phyloP scores from a whole-genome alignment of 1,284 basidiomycete species.

The Cryptococcus floricola region DNA sequence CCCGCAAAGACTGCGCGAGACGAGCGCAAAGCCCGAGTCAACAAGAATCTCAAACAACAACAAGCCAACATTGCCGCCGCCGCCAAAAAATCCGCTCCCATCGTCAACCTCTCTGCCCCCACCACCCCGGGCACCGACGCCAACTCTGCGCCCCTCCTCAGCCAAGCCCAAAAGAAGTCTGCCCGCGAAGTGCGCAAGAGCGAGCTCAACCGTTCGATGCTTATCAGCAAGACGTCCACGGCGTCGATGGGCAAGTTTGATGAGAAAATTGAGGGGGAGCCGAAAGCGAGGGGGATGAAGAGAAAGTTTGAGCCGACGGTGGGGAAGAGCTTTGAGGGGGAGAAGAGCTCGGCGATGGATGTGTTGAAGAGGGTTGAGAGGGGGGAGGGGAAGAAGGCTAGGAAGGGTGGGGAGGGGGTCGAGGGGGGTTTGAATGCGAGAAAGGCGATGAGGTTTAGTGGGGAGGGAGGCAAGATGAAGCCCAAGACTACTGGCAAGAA shows the following conservation, averaged over 20 bases:
- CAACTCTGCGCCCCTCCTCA: conserved; percentile 1
- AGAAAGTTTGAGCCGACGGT: conserved; percentile 66
- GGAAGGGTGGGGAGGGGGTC: conserved; percentile 52
- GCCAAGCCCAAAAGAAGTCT: conserved; percentile 25
- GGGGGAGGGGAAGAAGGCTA: conserved; percentile 49
- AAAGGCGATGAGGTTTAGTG: conserved; percentile 73
- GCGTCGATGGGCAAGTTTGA: conserved; percentile 92
- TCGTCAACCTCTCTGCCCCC: conserved; percentile 10
- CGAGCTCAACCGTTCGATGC: conserved; percentile 72
- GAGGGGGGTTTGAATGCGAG: conserved; percentile 65
- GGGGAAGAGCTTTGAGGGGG: conserved; percentile 41
- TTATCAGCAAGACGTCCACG: conserved; percentile 76
- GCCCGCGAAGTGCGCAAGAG: conserved; percentile 60
- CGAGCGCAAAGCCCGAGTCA: conserved; percentile 71
- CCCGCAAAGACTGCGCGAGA: conserved; percentile 71
- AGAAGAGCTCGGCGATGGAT: conserved; percentile 69
- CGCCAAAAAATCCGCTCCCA: conserved; percentile 24
- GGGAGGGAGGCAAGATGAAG: conserved; percentile 41
- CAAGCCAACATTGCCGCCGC: conserved; percentile 73
- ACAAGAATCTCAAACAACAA: conserved; percentile 81
- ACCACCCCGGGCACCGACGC: conserved; percentile 2
- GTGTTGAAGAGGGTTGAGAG: conserved; percentile 74
- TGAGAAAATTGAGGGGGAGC: conserved; percentile 82
- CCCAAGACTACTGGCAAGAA: conserved; percentile 2
- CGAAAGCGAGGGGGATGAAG: conserved; percentile 81